phyloP scores from a whole-genome alignment of 1,284 basidiomycete species.

The Trichosporon asahii region DNA sequence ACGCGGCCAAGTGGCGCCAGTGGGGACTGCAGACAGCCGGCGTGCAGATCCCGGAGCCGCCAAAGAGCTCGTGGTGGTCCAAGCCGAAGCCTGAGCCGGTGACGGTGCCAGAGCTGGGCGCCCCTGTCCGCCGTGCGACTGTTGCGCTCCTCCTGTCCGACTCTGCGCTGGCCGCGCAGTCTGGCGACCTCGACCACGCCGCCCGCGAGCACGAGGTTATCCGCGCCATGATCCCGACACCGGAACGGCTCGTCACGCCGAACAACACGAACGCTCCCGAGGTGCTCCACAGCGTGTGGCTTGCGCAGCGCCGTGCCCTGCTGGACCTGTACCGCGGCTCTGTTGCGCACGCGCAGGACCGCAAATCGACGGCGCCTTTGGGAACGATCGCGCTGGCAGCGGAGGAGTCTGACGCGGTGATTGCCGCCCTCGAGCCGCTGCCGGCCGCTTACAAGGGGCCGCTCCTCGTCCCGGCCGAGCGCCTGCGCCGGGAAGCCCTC shows the following conservation, averaged over 20 bases:
- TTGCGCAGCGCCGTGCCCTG: constrained; percentile 68
- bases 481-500: constrained; percentile 47
- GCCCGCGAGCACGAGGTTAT: constrained; percentile 78
- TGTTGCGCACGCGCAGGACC: constrained; percentile 61
- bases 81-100: constrained; percentile 7
- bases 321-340: constrained; percentile 71
- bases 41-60: constrained; percentile 10
- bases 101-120: constrained; percentile 20
- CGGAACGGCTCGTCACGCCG: constrained; percentile 43
- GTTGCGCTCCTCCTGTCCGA: constrained; percentile 65
- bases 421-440: constrained; percentile 56
- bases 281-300: constrained; percentile 61
- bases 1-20: constrained; percentile 43
- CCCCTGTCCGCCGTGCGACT: constrained; percentile 64
- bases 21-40: constrained; percentile 43
- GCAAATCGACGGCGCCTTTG: constrained; percentile 54
- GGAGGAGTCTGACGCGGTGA: constrained; percentile 65
- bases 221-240: constrained; percentile 72
- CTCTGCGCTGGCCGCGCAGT: constrained; percentile 64
- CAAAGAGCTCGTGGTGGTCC: constrained; percentile 11
- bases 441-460: constrained; percentile 36
- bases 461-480: constrained; percentile 36
- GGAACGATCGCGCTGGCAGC: constrained; percentile 62
- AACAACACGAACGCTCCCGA: constrained; percentile 61
- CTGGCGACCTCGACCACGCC: constrained; percentile 74